A percentile compares a stretch with the other conserved stretches of the same genome.
phyloP scores from a whole-genome alignment of 2,329 filamentous ascomycete genomes.

The Epichloe amarillans region DNA sequence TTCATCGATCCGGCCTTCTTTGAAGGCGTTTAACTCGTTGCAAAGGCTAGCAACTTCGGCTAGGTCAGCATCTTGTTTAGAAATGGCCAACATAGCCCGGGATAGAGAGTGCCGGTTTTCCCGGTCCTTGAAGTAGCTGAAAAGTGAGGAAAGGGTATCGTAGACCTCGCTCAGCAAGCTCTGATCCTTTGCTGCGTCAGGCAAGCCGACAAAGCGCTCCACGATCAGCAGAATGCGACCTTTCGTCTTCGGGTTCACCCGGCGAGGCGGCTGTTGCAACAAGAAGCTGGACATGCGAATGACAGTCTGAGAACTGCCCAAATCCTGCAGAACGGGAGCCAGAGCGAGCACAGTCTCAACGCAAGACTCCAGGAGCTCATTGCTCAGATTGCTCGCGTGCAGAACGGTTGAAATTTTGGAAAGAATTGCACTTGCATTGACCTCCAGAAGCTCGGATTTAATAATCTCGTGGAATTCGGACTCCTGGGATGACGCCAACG shows the following conservation, averaged over 20 bases:
- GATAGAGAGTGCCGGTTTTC: slow-evolving; percentile 63
- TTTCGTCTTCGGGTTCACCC: slow-evolving; percentile 75
- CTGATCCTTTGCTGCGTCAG: slow-evolving; percentile 28
- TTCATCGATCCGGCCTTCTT: slow-evolving; percentile 59
- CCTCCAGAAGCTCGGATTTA: slow-evolving; percentile 40
- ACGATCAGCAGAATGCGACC: slow-evolving; percentile 67
- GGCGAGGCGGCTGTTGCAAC: slow-evolving; percentile 69
- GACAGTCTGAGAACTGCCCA: slow-evolving; percentile 60
- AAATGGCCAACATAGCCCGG: slow-evolving; percentile 58
- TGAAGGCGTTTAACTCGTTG: slow-evolving; percentile 68
- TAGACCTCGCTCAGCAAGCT: slow-evolving; percentile 52
- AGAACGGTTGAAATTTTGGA: slow-evolving; percentile 57
- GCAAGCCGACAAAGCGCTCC: slow-evolving; percentile 62
- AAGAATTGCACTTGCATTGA: slow-evolving; percentile 46
- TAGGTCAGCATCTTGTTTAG: slow-evolving; percentile 47
- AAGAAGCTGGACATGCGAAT: slow-evolving; percentile 71
- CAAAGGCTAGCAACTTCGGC: slow-evolving; percentile 56
- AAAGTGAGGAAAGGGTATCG: slow-evolving; percentile 63
- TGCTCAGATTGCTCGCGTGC: slow-evolving; percentile 45
- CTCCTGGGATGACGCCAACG: slow-evolving; percentile 39
- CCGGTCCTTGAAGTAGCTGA: slow-evolving; percentile 80
- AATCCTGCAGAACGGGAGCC: slow-evolving; percentile 53
- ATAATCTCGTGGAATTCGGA: slow-evolving; percentile 45
- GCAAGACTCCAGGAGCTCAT: slow-evolving; percentile 63
- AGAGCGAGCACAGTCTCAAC: slow-evolving; percentile 69